phyloP scores from a whole-genome alignment of 202 grass and related monocot species.

The Zizania palustris region DNA sequence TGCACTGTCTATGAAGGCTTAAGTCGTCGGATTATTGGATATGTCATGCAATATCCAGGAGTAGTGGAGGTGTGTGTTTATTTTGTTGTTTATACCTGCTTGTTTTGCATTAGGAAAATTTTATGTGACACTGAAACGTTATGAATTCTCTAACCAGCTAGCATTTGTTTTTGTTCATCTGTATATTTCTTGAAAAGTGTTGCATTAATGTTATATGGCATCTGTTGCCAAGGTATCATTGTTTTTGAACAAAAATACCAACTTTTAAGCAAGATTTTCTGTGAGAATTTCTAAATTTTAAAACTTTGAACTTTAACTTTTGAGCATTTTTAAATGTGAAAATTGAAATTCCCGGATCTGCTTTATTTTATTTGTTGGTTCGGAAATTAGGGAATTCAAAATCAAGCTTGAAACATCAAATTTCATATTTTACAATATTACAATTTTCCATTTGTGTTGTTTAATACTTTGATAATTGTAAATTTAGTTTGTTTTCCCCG shows the following conservation, averaged over 20 bases:
- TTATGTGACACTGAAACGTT: background rate
- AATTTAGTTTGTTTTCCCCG: too few relatives aligned
- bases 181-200: slow-evolving; percentile 1
- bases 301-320: background rate
- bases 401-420: slow-evolving; percentile 19
- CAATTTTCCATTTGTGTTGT: background rate
- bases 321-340: background rate
- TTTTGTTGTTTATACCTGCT: slow-evolving; percentile 23
- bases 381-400: slow-evolving; percentile 3
- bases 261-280: slow-evolving; percentile 1
- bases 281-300: background rate
- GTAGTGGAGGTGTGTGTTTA: slow-evolving; percentile 63
- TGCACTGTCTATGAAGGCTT: slow-evolving; percentile 73
- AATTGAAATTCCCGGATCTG: background rate
- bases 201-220: background rate
- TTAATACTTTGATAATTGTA: too few relatives aligned
- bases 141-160: background rate
- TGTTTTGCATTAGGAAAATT: background rate
- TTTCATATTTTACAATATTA: background rate
- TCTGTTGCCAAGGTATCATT: background rate
- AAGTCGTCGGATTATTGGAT: slow-evolving; percentile 74
- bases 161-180: background rate
- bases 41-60: slow-evolving; percentile 86
- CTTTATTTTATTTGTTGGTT: background rate
- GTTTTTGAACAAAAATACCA: background rate